These are phyloP conservation scores for Solanum appendiculatum DNA, from an alignment of 257 asterid genomes.

Conservation along the genomic window DNA sequence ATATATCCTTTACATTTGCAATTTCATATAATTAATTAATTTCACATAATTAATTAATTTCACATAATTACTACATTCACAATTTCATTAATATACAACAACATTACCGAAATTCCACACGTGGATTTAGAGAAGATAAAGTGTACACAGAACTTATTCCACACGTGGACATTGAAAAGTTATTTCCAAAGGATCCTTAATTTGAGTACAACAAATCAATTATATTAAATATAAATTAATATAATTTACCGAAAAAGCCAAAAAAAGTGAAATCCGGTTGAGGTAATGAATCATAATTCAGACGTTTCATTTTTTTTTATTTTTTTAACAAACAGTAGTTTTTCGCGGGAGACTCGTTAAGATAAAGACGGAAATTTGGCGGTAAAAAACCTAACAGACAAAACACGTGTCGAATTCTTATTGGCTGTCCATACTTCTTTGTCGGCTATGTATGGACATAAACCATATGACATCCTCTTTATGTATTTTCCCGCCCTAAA, in stretches of 20 bases:
- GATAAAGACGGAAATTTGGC: neutral
- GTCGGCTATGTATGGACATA: neutral
- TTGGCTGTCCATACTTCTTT: neutral
- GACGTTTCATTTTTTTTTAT: neutral
- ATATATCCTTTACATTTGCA: neutral
- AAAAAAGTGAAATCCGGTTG: neutral
- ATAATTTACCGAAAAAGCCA: neutral
- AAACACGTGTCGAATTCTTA: neutral
- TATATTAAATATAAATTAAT: neutral
- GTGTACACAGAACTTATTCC: too few relatives aligned
- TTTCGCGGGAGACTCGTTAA: neutral
- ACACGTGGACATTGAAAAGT: fast-evolving
- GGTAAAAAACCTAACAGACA: neutral
- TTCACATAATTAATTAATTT: too few relatives aligned
- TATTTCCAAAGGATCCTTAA: neutral
- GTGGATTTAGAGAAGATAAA: neutral
- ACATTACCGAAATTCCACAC: neutral
- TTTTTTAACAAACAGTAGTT: neutral
- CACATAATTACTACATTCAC: neutral
- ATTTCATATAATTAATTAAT: too few relatives aligned
- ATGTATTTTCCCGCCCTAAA: neutral
- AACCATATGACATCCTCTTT: neutral
- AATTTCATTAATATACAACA: neutral
- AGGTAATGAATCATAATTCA: neutral
- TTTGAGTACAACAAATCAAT: neutral